These are phyloP conservation scores for Candida tunisiensis DNA, from an alignment of 1,139 yeast species.

Conservation along the genomic window DNA sequence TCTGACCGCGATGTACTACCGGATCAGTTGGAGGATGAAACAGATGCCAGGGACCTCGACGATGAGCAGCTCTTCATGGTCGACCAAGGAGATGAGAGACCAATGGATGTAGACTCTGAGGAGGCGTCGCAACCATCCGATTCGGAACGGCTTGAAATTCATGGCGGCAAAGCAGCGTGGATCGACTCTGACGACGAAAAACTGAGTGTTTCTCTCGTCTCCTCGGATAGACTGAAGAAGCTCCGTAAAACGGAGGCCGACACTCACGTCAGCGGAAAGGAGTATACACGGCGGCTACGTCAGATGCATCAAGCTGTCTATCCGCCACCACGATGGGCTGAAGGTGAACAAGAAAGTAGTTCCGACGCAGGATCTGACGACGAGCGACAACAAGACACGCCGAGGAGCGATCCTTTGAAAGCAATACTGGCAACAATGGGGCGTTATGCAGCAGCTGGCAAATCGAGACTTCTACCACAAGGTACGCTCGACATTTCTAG, in stretches of 20 bases:
- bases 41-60: slow-evolving; percentile 16
- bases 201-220: slow-evolving; percentile 39
- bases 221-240: slow-evolving; percentile 50
- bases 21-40: slow-evolving; percentile 27
- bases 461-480: slow-evolving; percentile 48
- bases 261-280: slow-evolving; percentile 38
- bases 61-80: slow-evolving; percentile 18
- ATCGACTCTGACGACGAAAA: slow-evolving; percentile 82
- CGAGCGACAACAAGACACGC: too few species aligned
- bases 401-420: slow-evolving; percentile 33
- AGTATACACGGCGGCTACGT: slow-evolving; percentile 58
- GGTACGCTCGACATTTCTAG: slow-evolving; percentile 57
- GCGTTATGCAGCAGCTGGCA: slow-evolving; percentile 30
- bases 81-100: slow-evolving; percentile 20
- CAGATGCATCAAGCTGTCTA: slow-evolving; percentile 75
- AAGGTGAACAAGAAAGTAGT: slow-evolving; percentile 8
- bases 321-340: slow-evolving; percentile 81
- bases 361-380: slow-evolving; percentile 12
- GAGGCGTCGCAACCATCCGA: slow-evolving; percentile 10
- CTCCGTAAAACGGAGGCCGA: slow-evolving; percentile 52
- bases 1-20: slow-evolving; percentile 26
- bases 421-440: slow-evolving; percentile 43
- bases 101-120: slow-evolving; percentile 9
- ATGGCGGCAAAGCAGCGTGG: slow-evolving; percentile 43
- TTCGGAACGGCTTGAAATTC: slow-evolving; percentile 34